Evolutionary conservation across 306 rosid genomes (phyloP).

Genomic region (Dryas drummondii): DNA sequence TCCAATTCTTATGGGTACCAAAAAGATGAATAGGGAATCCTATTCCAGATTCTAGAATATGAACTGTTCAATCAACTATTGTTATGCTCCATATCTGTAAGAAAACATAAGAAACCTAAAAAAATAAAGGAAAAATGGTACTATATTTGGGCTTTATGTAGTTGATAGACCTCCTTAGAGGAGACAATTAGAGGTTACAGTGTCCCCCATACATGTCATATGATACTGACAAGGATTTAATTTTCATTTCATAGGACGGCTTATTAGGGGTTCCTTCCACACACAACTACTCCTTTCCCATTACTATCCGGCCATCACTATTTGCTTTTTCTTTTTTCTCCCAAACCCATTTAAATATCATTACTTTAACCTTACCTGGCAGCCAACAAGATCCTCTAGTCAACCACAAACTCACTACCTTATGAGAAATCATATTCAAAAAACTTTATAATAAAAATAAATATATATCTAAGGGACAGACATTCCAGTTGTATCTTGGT

Average conservation of each 20-base stretch:
- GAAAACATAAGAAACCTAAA: background rate
- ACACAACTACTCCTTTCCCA: background rate
- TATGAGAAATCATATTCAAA: background rate
- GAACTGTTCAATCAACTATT: too few species aligned
- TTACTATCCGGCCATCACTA: too few species aligned
- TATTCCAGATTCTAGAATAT: too few species aligned
- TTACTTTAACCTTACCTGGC: conserved; percentile 43
- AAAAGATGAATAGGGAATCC: too few species aligned
- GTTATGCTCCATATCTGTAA: background rate
- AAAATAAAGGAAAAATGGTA: conserved; percentile 19
- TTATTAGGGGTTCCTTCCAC: conserved; percentile 34
- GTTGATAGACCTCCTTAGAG: conserved; percentile 48
- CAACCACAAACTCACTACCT: conserved; percentile 54
- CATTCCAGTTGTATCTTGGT: conserved; percentile 94
- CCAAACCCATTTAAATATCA: conserved; percentile 17
- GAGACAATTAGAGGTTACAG: conserved; percentile 85
- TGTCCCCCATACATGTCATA: conserved; percentile 32
- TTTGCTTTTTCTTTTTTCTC: conserved; percentile 5
- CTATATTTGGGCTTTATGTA: conserved; percentile 36
- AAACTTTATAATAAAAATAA: background rate
- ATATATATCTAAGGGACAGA: conserved; percentile 46
- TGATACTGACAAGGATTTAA: conserved; percentile 49
- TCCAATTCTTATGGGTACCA: too few species aligned
- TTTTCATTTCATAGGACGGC: conserved; percentile 45
- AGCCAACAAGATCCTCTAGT: conserved; percentile 42